These are phyloP conservation scores for Cercophora newfieldiana DNA, from an alignment of 495 filamentous ascomycete species.

Conservation along the genomic window DNA sequence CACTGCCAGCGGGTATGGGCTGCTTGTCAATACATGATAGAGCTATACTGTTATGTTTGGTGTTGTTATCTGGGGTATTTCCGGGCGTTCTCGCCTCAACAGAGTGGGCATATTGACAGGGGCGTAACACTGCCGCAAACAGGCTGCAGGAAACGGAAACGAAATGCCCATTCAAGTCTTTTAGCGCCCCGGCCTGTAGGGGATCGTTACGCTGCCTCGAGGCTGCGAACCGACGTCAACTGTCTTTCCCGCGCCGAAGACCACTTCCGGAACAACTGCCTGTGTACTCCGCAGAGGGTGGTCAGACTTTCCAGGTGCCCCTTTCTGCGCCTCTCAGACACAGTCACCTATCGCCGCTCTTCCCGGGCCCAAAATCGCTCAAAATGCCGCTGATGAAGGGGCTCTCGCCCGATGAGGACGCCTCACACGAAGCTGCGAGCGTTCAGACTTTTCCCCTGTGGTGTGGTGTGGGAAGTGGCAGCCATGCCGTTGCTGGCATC, in stretches of 20 bases:
- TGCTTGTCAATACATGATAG: not conserved
- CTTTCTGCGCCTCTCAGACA: not conserved
- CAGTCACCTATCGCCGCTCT: not conserved
- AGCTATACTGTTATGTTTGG: constrained; percentile 1
- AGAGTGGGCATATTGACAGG: not conserved
- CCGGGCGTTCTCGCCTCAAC: not conserved
- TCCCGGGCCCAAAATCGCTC: not conserved
- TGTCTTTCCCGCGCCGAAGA: too few relatives aligned
- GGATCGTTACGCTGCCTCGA: too few relatives aligned
- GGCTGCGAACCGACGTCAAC: too few relatives aligned
- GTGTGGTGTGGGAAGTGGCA: not conserved
- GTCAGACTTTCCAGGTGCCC: not conserved
- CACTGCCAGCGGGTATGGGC: too few relatives aligned
- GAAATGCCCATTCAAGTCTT: not conserved
- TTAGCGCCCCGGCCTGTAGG: too few relatives aligned
- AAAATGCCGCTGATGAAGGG: not conserved
- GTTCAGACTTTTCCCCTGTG: not conserved
- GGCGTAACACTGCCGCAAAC: not conserved
- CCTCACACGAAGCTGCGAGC: not conserved
- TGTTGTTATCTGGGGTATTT: not conserved
- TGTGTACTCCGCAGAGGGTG: too few relatives aligned
- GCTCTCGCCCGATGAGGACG: too few relatives aligned
- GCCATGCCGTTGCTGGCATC: not conserved
- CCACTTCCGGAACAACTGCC: too few relatives aligned
- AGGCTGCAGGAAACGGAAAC: not conserved